A percentile compares a stretch with the other conserved stretches of the same genome.
Conservation (phyloP, 2,329 filamentous ascomycete species). For the Fonsecaea pugnacius region DNA sequence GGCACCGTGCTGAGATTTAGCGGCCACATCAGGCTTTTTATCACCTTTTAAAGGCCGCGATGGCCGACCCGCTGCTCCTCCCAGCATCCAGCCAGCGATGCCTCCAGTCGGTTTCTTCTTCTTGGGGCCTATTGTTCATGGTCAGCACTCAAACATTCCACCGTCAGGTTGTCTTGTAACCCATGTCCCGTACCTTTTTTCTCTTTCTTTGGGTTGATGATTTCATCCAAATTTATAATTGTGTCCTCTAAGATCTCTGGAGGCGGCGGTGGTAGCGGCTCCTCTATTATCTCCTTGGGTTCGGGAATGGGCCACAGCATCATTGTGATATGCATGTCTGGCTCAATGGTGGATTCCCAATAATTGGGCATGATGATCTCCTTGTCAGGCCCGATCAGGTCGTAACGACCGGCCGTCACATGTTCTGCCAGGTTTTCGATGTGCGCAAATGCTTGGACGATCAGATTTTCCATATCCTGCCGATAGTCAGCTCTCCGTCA, state of each 20-base stretch:
- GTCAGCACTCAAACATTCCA: neutral
- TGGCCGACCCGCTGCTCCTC: conserved; percentile 35
- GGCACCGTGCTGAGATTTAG: conserved; percentile 40
- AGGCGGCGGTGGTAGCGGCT: conserved; percentile 18
- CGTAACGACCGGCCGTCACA: conserved; percentile 78
- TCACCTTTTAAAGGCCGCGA: conserved; percentile 50
- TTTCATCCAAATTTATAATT: conserved; percentile 32
- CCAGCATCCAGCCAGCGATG: conserved; percentile 53
- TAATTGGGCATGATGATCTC: conserved; percentile 81
- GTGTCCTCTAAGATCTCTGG: conserved; percentile 28
- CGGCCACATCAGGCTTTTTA: conserved; percentile 52
- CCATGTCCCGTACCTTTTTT: conserved; percentile 32
- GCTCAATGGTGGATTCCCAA: conserved; percentile 80
- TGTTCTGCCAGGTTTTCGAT: conserved; percentile 76
- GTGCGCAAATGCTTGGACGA: conserved; percentile 80
- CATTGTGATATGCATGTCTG: conserved; percentile 74
- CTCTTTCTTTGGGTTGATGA: conserved; percentile 26
- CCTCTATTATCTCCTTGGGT: conserved; percentile 38
- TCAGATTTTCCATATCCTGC: conserved; percentile 83
- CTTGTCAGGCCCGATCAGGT: conserved; percentile 75
- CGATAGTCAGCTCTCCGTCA: conserved; percentile 19
- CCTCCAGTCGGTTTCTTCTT: conserved; percentile 38
- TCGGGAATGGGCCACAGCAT: conserved; percentile 68
- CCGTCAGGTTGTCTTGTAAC: neutral
- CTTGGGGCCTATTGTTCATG: conserved; percentile 14